Evolutionary conservation across 345 rosid species (phyloP).

Genomic region (Hibiscus mutabilis): DNA sequence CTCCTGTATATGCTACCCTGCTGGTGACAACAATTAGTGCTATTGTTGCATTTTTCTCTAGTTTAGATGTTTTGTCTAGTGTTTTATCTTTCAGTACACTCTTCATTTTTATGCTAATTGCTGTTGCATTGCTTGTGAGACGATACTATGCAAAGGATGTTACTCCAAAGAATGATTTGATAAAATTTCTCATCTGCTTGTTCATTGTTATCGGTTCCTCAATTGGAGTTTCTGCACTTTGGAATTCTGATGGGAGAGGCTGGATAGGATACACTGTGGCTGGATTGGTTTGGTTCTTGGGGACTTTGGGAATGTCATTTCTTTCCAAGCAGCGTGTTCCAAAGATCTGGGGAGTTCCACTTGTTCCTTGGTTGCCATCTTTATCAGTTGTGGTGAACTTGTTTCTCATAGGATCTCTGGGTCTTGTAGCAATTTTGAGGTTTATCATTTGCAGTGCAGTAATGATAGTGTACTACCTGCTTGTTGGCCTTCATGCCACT

Average conservation of each 20-base stretch:
- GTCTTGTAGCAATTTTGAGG: constrained; percentile 53
- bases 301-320: constrained; percentile 59
- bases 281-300: constrained; percentile 47
- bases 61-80: constrained; percentile 71
- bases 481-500: constrained; percentile 84
- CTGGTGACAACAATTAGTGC: constrained; percentile 53
- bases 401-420: constrained; percentile 79
- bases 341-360: constrained; percentile 77
- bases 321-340: constrained; percentile 55
- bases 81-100: constrained; percentile 73
- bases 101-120: constrained; percentile 82
- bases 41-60: constrained; percentile 61
- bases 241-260: constrained; percentile 39
- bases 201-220: constrained; percentile 50
- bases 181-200: constrained; percentile 43
- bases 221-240: constrained; percentile 42
- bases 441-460: constrained; percentile 62
- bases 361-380: constrained; percentile 89
- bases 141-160: constrained; percentile 30
- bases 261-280: constrained; percentile 55
- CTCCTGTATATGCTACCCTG: constrained; percentile 81
- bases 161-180: constrained; percentile 37
- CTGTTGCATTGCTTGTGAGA: constrained; percentile 75
- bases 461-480: constrained; percentile 67
- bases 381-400: constrained; percentile 71